These are phyloP conservation scores for Penicillium cosmopolitanum DNA, from an alignment of 495 filamentous ascomycete species.

Conservation along the genomic window DNA sequence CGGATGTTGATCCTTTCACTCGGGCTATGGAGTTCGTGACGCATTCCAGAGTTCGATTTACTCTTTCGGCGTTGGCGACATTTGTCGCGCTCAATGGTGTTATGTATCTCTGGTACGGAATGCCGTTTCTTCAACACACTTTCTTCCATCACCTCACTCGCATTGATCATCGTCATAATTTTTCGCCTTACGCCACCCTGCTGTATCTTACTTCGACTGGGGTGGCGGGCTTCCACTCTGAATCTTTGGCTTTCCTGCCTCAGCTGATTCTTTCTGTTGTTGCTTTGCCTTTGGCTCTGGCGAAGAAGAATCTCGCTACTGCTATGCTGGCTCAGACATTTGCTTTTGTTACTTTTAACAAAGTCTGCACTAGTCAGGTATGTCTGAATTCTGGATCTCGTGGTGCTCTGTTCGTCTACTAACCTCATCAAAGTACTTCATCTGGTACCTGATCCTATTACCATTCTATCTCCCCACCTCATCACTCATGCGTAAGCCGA, in stretches of 20 bases:
- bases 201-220: constrained; percentile 80
- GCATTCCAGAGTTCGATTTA: constrained; percentile 60
- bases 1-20: constrained; percentile 12
- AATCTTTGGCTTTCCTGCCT: constrained; percentile 84
- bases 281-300: constrained; percentile 75
- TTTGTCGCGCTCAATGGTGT: constrained; percentile 71
- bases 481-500: constrained; percentile 62
- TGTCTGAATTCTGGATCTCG: constrained; percentile 14
- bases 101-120: constrained; percentile 78
- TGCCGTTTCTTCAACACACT: constrained; percentile 81
- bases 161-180: constrained; percentile 97
- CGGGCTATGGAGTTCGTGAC: constrained; percentile 61
- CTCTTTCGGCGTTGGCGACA: constrained; percentile 65
- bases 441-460: constrained; percentile 94
- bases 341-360: constrained; percentile 96
- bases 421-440: constrained; percentile 73
- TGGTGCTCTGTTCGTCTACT: not conserved
- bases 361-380: constrained; percentile 98
- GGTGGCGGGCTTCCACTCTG: constrained; percentile 55
- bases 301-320: constrained; percentile 78
- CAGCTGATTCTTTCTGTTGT: constrained; percentile 79
- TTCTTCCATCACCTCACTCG: constrained; percentile 91
- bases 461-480: constrained; percentile 87
- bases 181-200: constrained; percentile 92
- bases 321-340: constrained; percentile 99